A percentile compares a stretch with the other conserved stretches of the same genome.
phyloP scores from a whole-genome alignment of 352 stramenopile species.

The Phytophthora cactorum region DNA sequence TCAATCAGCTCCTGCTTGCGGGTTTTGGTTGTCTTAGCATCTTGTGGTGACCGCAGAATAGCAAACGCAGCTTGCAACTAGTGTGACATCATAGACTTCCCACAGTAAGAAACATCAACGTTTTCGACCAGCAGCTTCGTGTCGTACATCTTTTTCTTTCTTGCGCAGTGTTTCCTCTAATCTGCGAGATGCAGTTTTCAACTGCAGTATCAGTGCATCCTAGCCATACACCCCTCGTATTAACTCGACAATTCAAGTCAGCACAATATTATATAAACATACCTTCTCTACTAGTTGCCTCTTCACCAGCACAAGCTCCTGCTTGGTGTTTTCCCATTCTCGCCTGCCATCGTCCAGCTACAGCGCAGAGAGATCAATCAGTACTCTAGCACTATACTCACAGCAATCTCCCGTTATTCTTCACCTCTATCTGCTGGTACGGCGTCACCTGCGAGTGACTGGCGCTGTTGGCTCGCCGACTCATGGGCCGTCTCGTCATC shows the following conservation, averaged over 20 bases:
- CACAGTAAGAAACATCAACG: neutral
- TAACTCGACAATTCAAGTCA: neutral
- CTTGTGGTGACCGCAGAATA: slow-evolving; percentile 61
- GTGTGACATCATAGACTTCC: neutral
- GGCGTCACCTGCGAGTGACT: slow-evolving; percentile 30
- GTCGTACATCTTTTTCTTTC: slow-evolving; percentile 68
- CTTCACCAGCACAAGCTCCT: slow-evolving; percentile 56
- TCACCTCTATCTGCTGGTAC: slow-evolving; percentile 39
- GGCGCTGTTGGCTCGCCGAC: slow-evolving; percentile 21
- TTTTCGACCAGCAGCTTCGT: neutral
- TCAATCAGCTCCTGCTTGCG: slow-evolving; percentile 65
- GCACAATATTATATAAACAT: neutral
- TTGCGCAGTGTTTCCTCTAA: slow-evolving; percentile 65
- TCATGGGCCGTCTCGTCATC: slow-evolving; percentile 30
- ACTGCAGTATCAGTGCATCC: slow-evolving; percentile 62
- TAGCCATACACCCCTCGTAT: slow-evolving; percentile 14
- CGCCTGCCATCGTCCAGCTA: slow-evolving; percentile 61
- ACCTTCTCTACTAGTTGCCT: slow-evolving; percentile 53
- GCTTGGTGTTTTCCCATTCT: slow-evolving; percentile 62
- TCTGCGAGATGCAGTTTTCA: slow-evolving; percentile 62
- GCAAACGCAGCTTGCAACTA: slow-evolving; percentile 69
- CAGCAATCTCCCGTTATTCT: neutral
- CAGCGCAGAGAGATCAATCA: slow-evolving; percentile 2
- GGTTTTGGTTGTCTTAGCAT: slow-evolving; percentile 70
- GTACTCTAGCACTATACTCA: neutral